Percentiles rank a stretch among this genome's conserved stretches.
Evolutionary conservation across 192 early-diverging fungal genomes (phyloP).

Genomic region (Allomyces arbusculus): DNA sequence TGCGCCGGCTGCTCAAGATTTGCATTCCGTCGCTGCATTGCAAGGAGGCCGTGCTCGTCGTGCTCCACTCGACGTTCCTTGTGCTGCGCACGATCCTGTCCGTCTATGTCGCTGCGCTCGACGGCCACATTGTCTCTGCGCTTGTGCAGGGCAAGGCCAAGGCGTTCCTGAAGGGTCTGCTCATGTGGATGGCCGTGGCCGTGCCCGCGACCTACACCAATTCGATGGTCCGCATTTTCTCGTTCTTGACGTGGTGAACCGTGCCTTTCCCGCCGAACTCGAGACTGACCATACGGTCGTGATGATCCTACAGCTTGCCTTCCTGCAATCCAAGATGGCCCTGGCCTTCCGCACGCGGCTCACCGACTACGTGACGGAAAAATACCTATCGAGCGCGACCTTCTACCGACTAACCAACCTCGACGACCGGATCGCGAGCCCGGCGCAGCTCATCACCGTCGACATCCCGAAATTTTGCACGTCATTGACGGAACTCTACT

Average conservation of each 20-base stretch:
- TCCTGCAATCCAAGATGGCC: conserved; percentile 52
- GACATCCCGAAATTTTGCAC: conserved; percentile 83
- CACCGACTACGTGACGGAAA: conserved; percentile 66
- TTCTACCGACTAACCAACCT: conserved; percentile 86
- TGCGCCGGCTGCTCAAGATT: conserved; percentile 52
- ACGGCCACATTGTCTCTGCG: conserved; percentile 64
- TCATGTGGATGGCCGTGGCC: conserved; percentile 82
- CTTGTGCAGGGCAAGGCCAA: conserved; percentile 51
- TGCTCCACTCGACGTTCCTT: conserved; percentile 66
- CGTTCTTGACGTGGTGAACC: too few species aligned
- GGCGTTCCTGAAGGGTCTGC: conserved; percentile 65
- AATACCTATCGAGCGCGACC: conserved; percentile 75
- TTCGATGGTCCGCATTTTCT: conserved; percentile 40
- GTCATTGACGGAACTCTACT: conserved; percentile 62
- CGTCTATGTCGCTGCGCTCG: conserved; percentile 71
- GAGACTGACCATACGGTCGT: too few species aligned
- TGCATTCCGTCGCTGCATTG: conserved; percentile 65
- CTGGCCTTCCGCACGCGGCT: conserved; percentile 67
- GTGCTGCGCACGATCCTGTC: conserved; percentile 76
- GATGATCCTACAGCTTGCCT: conserved; percentile 26
- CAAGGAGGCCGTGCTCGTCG: conserved; percentile 70
- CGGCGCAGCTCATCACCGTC: conserved; percentile 73
- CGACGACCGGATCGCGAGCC: conserved; percentile 78
- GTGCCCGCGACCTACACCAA: conserved; percentile 94
- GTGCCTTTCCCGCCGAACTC: too few species aligned